phyloP scores from a whole-genome alignment of 345 rosid genomes.

The Pelargonium nanum region DNA sequence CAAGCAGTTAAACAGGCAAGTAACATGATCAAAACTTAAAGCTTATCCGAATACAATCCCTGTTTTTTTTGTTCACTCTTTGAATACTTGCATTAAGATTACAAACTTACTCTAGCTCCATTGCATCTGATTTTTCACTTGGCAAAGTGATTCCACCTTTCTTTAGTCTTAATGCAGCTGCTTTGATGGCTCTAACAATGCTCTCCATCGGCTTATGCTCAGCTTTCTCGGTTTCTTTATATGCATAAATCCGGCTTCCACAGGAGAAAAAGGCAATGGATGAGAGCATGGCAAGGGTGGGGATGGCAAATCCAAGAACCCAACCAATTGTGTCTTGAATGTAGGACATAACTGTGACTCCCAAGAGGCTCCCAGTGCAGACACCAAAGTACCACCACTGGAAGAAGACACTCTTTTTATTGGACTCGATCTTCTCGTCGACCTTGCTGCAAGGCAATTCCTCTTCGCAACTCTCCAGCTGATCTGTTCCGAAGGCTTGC shows the following conservation, averaged over 20 bases:
- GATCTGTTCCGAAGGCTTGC: conserved; percentile 93
- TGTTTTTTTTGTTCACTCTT: no score
- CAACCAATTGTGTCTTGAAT: conserved; percentile 86
- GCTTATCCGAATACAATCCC: no score
- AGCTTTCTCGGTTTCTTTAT: conserved; percentile 17
- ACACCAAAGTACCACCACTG: conserved; percentile 95
- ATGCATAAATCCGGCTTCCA: conserved; percentile 45
- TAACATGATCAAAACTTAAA: not conserved
- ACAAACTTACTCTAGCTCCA: conserved; percentile 76
- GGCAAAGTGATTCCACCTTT: conserved; percentile 29
- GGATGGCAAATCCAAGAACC: conserved; percentile 84
- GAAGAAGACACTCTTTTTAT: conserved; percentile 50
- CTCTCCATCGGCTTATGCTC: conserved; percentile 16
- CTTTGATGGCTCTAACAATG: conserved; percentile 28
- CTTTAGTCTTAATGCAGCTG: conserved; percentile 15
- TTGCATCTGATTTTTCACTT: conserved; percentile 25
- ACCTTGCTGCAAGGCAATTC: conserved; percentile 32
- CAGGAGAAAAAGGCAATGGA: conserved; percentile 41
- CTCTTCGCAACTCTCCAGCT: conserved; percentile 41
- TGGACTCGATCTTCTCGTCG: conserved; percentile 21
- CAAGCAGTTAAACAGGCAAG: conserved; percentile 6
- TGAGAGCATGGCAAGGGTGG: conserved; percentile 55
- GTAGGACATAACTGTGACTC: conserved; percentile 75
- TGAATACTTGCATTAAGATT: no score
- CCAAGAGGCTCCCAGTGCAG: conserved; percentile 78